A percentile compares a stretch with the other conserved stretches of the same genome.
These are phyloP conservation scores for Leccinum holopus DNA, from an alignment of 1,284 basidiomycete species.

Conservation along the genomic window DNA sequence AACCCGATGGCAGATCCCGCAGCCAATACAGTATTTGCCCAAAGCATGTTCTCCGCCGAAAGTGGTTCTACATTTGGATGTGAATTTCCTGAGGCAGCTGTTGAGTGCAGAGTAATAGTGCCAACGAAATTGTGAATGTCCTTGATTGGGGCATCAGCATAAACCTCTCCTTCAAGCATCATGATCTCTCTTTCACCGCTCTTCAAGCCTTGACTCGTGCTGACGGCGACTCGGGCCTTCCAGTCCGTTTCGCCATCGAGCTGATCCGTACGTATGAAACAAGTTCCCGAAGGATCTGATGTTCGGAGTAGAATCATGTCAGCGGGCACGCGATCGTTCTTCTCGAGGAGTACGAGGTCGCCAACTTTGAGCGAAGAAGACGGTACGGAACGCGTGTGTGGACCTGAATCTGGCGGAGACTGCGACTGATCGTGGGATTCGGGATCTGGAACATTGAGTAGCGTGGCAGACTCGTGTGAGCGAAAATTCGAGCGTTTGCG, in stretches of 20 bases:
- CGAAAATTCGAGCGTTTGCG: slow-evolving; percentile 38
- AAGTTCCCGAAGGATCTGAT: slow-evolving; percentile 84
- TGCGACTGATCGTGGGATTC: slow-evolving; percentile 21
- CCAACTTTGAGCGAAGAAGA: slow-evolving; percentile 90
- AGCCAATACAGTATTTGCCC: slow-evolving; percentile 97
- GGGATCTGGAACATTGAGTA: slow-evolving; percentile 21
- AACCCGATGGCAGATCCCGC: slow-evolving; percentile 93
- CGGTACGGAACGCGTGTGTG: slow-evolving; percentile 76
- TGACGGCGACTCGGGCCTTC: slow-evolving; percentile 91
- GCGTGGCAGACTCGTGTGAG: slow-evolving; percentile 21
- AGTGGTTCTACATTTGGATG: slow-evolving; percentile 72
- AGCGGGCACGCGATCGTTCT: slow-evolving; percentile 96
- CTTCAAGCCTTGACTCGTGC: slow-evolving; percentile 22
- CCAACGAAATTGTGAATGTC: slow-evolving; percentile 97
- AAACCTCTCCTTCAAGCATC: slow-evolving; percentile 78
- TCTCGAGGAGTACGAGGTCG: slow-evolving; percentile 89
- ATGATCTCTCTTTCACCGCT: slow-evolving; percentile 59
- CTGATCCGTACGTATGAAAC: slow-evolving; percentile 98
- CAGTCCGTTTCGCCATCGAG: slow-evolving; percentile 99
- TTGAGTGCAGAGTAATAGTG: slow-evolving; percentile 77
- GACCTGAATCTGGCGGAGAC: slow-evolving; percentile 32
- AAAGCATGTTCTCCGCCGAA: slow-evolving; percentile 92
- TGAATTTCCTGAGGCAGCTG: slow-evolving; percentile 41
- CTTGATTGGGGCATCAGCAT: slow-evolving; percentile 93
- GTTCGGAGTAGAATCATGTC: slow-evolving; percentile 92